Base-by-base conservation (phyloP, 139 green algal species). In the Dunaliella sp. region DNA sequence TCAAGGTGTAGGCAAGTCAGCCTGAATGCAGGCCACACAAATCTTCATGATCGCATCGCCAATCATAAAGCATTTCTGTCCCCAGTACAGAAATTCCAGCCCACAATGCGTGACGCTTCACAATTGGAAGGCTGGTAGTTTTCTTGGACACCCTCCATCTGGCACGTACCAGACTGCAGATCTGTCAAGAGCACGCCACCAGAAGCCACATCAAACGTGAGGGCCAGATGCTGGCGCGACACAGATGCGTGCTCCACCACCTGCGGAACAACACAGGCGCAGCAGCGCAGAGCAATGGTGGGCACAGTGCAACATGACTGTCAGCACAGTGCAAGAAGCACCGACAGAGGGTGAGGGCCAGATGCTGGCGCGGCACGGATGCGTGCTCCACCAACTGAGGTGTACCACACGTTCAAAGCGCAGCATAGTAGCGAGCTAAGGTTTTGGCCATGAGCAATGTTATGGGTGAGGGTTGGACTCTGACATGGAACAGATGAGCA, bases 161-260 rank as follows among this genome's bases (percentile, higher is more conserved):
- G n/a, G 33, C 24, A 85, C 3, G 35, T 85, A 92, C 92, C 91
- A 34, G 91, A 93, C n/a, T 87, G 87, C 31, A 97, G 87, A 83
- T 96, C 94, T 25, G 90, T 96, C 25, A 96, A 35, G 77, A 86
- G 92, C 3, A 93, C 83, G 36, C 80, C 77, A 57, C 93, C 90
- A 0, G 30, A 31, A 16, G 65, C 16, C 74, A 65, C 48, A 65
- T 90, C 88, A 38, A 86, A 59, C 0, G 36, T 86, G 12, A 91
- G 0, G 37, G 91, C 83, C 1, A 93, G 91, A 78, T 96, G 94
- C 76, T 94, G 91, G 16, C 94, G 81, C 3, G 87, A 94, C 31
- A 96, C 88, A 38, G 90, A 95, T 12, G 91, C 83, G 85, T 96
- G 94, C 92, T 96, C 93, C 88, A 96, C 48, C 7, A 92, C 48